Evolutionary conservation across 1,139 yeast species (phyloP).

Genomic region (Zygotorulaspora mrakii): DNA sequence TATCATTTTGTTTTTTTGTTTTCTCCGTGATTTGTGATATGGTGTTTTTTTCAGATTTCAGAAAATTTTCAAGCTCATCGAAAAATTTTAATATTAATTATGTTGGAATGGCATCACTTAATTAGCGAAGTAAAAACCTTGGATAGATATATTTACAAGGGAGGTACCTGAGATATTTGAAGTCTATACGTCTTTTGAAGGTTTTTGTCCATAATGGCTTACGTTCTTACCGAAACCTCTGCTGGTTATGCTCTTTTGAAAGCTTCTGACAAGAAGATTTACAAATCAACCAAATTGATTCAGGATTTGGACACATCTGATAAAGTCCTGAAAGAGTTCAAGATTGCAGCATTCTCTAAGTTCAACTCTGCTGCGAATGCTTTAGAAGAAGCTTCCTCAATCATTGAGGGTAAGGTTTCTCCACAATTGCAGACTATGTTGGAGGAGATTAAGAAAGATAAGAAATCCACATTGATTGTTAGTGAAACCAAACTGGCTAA

Average conservation of each 20-base stretch:
- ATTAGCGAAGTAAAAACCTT: not conserved
- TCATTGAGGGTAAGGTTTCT: slow-evolving; percentile 91
- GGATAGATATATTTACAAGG: not conserved
- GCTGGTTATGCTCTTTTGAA: slow-evolving; percentile 97
- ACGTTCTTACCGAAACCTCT: slow-evolving; percentile 94
- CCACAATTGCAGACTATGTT: slow-evolving; percentile 73
- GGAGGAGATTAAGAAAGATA: slow-evolving; percentile 79
- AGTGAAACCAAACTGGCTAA: slow-evolving; percentile 95
- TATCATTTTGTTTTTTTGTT: not conserved
- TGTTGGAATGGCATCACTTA: not conserved
- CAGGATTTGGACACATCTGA: slow-evolving; percentile 81
- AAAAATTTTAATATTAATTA: slow-evolving; percentile 22
- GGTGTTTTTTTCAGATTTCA: slow-evolving; percentile 5
- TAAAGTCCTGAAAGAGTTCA: slow-evolving; percentile 73
- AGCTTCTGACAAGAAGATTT: slow-evolving; percentile 95
- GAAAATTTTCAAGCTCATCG: slow-evolving; percentile 33
- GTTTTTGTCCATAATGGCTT: slow-evolving; percentile 56
- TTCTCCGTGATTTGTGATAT: not conserved
- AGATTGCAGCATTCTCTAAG: slow-evolving; percentile 92
- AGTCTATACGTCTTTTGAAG: slow-evolving; percentile 2
- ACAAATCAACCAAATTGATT: slow-evolving; percentile 72
- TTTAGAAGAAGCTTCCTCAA: slow-evolving; percentile 87
- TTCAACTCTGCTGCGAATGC: slow-evolving; percentile 94
- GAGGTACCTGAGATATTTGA: not conserved
- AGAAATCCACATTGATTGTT: slow-evolving; percentile 85